Conservation (phyloP, 1,284 basidiomycete species). For the Cryptococcus wingfieldii region DNA sequence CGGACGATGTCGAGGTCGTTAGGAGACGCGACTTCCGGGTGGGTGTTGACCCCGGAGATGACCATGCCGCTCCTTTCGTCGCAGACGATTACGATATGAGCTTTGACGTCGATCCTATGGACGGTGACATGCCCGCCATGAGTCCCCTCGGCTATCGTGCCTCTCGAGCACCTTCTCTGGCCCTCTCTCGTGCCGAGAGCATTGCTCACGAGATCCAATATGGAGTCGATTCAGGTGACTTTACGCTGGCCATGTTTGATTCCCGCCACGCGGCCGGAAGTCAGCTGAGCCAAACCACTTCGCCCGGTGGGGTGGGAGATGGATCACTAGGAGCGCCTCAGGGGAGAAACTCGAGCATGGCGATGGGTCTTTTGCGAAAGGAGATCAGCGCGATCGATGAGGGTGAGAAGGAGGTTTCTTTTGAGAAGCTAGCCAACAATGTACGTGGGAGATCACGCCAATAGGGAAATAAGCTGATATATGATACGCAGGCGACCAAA, state of each 20-base stretch:
- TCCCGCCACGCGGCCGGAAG: constrained; percentile 51
- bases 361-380: constrained; percentile 71
- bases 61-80: constrained; percentile 15
- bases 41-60: constrained; percentile 7
- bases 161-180: constrained; percentile 26
- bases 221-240: constrained; percentile 47
- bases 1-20: constrained; percentile 3
- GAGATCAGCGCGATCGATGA: constrained; percentile 58
- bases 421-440: constrained; percentile 68
- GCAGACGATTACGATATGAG: constrained; percentile 41
- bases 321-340: constrained; percentile 54
- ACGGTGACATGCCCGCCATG: constrained; percentile 29
- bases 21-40: constrained; percentile 9
- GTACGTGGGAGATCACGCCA: constrained; percentile 49
- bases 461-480: not conserved
- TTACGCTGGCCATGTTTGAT: constrained; percentile 80
- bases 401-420: constrained; percentile 61
- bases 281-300: constrained; percentile 17
- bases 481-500: constrained; percentile 63
- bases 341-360: constrained; percentile 72
- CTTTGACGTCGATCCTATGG: constrained; percentile 13
- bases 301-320: constrained; percentile 17
- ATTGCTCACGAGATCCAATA: constrained; percentile 52
- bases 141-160: constrained; percentile 8
- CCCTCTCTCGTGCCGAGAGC: constrained; percentile 30